Base-by-base conservation (phyloP, 179 eudicot species). In the Beta corolliflora region DNA sequence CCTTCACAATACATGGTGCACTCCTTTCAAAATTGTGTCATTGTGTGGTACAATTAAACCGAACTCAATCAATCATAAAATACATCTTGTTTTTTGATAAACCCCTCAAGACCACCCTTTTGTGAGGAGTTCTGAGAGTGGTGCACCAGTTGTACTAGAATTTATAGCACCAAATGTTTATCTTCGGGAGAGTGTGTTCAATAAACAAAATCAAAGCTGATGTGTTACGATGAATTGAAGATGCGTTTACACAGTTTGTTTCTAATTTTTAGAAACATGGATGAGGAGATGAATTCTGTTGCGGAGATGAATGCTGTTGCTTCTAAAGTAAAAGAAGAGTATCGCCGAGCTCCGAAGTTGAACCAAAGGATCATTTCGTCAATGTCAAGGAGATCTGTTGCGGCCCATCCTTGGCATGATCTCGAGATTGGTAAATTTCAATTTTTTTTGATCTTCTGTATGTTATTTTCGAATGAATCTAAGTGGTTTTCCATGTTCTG, bases 351-450 rank as follows among this genome's bases (percentile, higher is more conserved):
- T 60, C 63, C 83, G 31, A 55, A 67, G 65, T 19, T 81, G 66
- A 81, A 81, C 46, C 79, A 81, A 50, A 81, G 83, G 67, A 81
- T 81, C 29, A 48, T 92, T 73, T 86, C 97, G 21, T 90, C 97
- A 31, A 76, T 92, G 90, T 83, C 91, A 25, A 83, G 94, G 81
- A 87, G 89, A 87, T 91, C 97, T 8, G 84, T 87, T 79, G 97
- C 97, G 80, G 94, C 97, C 53, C 97, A 92, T 81, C 93, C 97
- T 56, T 87, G 89, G 89, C 89, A 87, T 80, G 89, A 87, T 56
- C 83, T 87, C 9, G 89, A 87, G 81, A 87, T 87, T 67, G 89
- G 89, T 87, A 81, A 11, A 50, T 5, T 7, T 64, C 16, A 4
- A 60, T 16, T 29, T 60, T 14, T 50, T 50, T 12, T 18, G 21